Conservation (phyloP, 2,329 filamentous ascomycete genomes). For the Pseudogymnoascus pannorum region DNA sequence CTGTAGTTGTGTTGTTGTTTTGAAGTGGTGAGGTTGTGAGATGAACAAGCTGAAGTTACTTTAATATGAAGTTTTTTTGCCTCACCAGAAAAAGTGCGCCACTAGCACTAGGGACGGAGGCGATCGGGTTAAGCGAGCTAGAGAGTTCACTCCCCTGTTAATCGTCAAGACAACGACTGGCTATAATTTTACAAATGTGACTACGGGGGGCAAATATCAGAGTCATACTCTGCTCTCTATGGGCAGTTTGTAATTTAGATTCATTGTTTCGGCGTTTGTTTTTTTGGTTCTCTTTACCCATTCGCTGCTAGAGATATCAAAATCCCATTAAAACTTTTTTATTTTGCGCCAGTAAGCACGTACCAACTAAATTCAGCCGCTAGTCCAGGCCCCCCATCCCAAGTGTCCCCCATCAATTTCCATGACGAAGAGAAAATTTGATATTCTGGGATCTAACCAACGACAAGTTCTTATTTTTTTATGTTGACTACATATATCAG, state of each 20-base stretch:
- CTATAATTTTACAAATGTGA: not conserved
- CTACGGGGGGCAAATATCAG: not conserved
- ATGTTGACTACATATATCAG: not conserved
- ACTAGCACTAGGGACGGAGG: slow-evolving; percentile 9
- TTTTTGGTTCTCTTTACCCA: not conserved
- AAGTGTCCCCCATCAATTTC: not conserved
- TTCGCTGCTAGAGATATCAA: not conserved
- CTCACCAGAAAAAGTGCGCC: slow-evolving; percentile 7
- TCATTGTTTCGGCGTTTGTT: not conserved
- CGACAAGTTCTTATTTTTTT: not conserved
- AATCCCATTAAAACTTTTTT: slow-evolving; percentile 7
- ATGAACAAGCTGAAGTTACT: slow-evolving; percentile 5
- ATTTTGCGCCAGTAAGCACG: not conserved
- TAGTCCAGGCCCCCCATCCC: not conserved
- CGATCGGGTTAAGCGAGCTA: slow-evolving; percentile 13
- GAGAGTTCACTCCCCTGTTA: not conserved
- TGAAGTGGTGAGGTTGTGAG: slow-evolving; percentile 3
- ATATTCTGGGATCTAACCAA: not conserved
- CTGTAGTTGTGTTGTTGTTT: not conserved
- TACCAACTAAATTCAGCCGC: not conserved
- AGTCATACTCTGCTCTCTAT: not conserved
- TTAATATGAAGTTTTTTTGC: slow-evolving; percentile 10
- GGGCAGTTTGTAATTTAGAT: not conserved
- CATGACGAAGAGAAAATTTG: not conserved
- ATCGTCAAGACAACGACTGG: not conserved